Base-by-base conservation (phyloP, 148 eudicot genomes). In the Chenopodium berlandieri region DNA sequence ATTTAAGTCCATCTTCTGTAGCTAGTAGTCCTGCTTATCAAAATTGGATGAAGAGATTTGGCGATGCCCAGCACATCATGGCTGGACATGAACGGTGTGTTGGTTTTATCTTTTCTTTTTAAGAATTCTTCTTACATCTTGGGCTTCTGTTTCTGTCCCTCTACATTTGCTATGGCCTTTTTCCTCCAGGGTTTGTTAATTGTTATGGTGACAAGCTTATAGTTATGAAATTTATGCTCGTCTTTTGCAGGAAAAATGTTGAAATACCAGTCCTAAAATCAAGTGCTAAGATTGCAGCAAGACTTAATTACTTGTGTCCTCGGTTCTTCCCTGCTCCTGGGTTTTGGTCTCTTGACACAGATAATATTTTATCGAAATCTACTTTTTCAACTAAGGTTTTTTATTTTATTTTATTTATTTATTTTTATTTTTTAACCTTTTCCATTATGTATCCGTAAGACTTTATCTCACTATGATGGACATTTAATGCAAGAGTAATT, bases 241-340 rank as follows among this genome's bases (percentile, higher is more conserved):
- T 67, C 34, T 44, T 78, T 47, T 56, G 84, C 90, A 96, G 99
- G 88, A 92, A 83, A 86, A 96, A 96, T 86, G 84, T 85, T 32
- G 91, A 89, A 90, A 82, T 94, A 75, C 99, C 99, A 22, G 85
- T 94, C 82, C 86, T 96, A 66, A 89, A 90, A 88, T 75, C 97
- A 62, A 96, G 98, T 87, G 94, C 99, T 71, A 92, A 94, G 87
- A 83, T 94, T 84, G 88, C 95, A 69, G 93, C 99, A 77, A 88
- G 95, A 54, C 95, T 94, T 52, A 96, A 96, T 85, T 92, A 92
- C 84, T 69, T 92, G 86, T 92, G 98, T 80, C 99, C 99, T 60
- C 91, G 84, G 80, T 88, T 96, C 83, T 96, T 96, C 83, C 99
- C 99, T 1, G 89, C 98, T 81, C 90, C 99, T 52, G 99, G 99